Conservation (phyloP, 176 grass and related monocot species). For the Secale cereale region DNA sequence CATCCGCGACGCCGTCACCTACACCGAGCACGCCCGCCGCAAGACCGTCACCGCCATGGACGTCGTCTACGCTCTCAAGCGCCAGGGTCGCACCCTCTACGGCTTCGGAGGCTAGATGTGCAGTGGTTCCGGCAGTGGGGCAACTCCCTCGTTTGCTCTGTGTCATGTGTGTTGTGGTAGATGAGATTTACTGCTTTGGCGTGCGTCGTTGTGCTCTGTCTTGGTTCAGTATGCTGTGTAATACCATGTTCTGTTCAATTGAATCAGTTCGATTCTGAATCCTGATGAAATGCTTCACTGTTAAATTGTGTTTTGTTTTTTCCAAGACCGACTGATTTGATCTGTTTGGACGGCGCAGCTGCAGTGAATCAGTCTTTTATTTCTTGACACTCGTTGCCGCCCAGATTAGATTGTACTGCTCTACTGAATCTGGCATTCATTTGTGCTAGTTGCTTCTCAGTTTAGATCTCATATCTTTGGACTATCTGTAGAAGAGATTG, state of each 20-base stretch:
- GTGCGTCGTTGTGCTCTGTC: not conserved
- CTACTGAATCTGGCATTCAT: no score
- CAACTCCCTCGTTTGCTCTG: not conserved
- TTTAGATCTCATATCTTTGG: not conserved
- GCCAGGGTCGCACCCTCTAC: constrained; percentile 85
- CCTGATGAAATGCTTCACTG: not conserved
- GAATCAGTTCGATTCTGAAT: not conserved
- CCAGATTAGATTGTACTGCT: no score
- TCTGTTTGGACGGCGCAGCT: not conserved
- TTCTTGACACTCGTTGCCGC: not conserved
- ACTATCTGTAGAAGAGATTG: not conserved
- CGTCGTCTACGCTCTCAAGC: constrained; percentile 89
- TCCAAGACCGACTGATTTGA: not conserved
- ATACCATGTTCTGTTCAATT: not conserved
- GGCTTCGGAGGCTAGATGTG: constrained; percentile 68
- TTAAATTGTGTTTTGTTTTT: not conserved
- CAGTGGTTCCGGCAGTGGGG: not conserved
- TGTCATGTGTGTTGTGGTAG: not conserved
- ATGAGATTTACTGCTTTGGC: not conserved
- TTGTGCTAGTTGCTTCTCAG: no score
- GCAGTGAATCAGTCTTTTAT: not conserved
- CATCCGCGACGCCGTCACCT: constrained; percentile 93
- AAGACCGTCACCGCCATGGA: constrained; percentile 99
- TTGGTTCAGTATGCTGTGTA: not conserved
- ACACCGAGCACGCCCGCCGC: constrained; percentile 92